Base-by-base conservation (phyloP, 345 rosid genomes). In the Boechera retrofracta region DNA sequence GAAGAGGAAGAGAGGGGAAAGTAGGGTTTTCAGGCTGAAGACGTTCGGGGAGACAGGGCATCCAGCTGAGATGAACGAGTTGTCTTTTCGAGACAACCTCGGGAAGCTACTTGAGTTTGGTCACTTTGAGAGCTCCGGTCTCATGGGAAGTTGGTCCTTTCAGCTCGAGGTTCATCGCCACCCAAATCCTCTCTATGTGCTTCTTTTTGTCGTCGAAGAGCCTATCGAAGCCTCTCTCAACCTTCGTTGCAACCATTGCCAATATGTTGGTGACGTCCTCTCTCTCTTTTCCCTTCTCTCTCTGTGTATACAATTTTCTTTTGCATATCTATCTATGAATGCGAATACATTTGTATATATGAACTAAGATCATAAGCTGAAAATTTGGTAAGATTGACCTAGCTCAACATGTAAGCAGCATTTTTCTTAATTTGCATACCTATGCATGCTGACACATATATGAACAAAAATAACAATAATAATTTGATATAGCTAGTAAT, bases 91-190 rank as follows among this genome's bases (percentile, higher is more conserved):
- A 55, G 81, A 89, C 13, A 94, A 94, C 60, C 83, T 94, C 4
- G 68, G 81, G 48, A 79, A 82, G 11, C 86, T 94, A 57, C 82
- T 92, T 36, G 91, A 90, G 66, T 86, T 85, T 56, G 98, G 92
- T 59, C 84, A 87, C 68, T 56, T 67, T 16, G 91, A 88, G 76
- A 83, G 69, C 18, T 77, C 82, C 16, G 68, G 69, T 64, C 85
- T 87, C 16, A 67, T 81, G 81, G 82, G 84, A 2, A 82, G 87
- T 63, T 92, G 98, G 97, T 87, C 97, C n/a, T 94, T 92, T 83
- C 93, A 89, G 82, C 91, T 94, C 11, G 93, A 94, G 80, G 86
- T 94, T 73, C 82, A 80, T 32, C 90, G 90, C 15, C 88, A 92
- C 7, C 95, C 97, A 36, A 78, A 78, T 47, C 92, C 97, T 58